These are phyloP conservation scores for Dorcoceras hygrometricum DNA, from an alignment of 257 asterid species.

Conservation along the genomic window DNA sequence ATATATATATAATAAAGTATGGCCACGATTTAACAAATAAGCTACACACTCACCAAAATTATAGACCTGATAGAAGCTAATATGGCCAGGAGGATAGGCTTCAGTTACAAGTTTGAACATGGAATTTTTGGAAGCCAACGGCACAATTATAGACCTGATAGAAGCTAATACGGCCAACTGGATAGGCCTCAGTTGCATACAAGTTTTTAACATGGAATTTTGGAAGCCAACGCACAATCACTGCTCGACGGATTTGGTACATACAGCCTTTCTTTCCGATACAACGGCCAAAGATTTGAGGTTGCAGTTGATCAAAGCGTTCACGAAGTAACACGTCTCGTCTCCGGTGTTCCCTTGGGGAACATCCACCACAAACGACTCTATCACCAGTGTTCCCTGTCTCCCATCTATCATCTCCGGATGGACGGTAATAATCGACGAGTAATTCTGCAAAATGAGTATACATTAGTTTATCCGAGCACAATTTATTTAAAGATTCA, in stretches of 20 bases:
- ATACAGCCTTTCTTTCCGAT: constrained; percentile 65
- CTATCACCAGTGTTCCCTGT: constrained; percentile 60
- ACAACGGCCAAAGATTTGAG: constrained; percentile 76
- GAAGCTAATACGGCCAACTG: not conserved
- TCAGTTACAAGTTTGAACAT: not conserved
- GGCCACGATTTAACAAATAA: no score
- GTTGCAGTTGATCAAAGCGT: constrained; percentile 72
- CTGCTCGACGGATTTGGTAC: not conserved
- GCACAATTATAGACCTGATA: no score
- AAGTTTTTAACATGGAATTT: no score
- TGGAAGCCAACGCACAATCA: not conserved
- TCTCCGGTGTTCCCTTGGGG: constrained; percentile 82
- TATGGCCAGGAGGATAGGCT: not conserved
- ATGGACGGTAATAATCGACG: constrained; percentile 64
- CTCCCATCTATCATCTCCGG: constrained; percentile 61
- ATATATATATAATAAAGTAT: no score
- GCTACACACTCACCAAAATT: no score
- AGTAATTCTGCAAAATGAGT: constrained; percentile 65
- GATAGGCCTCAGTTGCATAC: not conserved
- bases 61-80: not conserved
- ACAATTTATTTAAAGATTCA: not conserved
- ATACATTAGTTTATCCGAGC: no score
- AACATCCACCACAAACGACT: constrained; percentile 78
- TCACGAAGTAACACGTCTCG: constrained; percentile 83
- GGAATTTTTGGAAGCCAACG: not conserved